Base-by-base conservation (phyloP, 371 early-diverging fungal genomes). In the Haplosporangium sp. region DNA sequence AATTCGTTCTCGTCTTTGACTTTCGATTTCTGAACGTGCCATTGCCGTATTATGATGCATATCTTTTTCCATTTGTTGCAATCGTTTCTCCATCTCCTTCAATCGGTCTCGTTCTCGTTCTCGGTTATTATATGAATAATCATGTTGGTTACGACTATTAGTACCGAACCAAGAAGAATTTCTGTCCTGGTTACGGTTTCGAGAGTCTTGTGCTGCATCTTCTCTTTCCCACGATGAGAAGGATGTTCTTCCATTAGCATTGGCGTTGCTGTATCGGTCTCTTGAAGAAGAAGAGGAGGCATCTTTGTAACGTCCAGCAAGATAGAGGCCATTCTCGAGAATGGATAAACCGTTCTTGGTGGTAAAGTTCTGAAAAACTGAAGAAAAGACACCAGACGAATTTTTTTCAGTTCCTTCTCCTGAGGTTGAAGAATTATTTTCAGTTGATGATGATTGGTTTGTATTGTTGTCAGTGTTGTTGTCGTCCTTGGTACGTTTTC, bases 261-360 rank as follows among this genome's bases (percentile, higher is more conserved):
- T 34, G 35, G 19, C 35, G 2, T 17, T 11, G 27, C 13, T 4
- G 20, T 20, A 37, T 15, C n/a, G 61, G 19, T 20, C 15, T 48
- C 53, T 17, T 52, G 69, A 50, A 3, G 72, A 61, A 8, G 69
- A 35, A 8, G 65, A 50, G 3, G 66, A 27, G 27, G 71, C 74
- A 13, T 74, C 69, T 65, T 74, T 74, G 39, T 67, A 71, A 11
- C 71, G 65, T 47, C 74, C 74, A 15, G 81, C 81, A 4, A 81
- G 45, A 44, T 74, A 71, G 27, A 74, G 47, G 15, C 81, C 75
- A 53, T 74, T 74, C 38, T 71, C 71, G 10, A 81, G 39, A n/a
- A 71, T 58, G 47, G 47, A 69, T 9, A 62, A 59, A 2, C 48
- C 52, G 4, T 44, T 48, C 34, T 56, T 64, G 8, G 75, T 17